These are phyloP conservation scores for Nymphaea colorata DNA, from an alignment of 164 flowering plant genomes.

Conservation along the genomic window DNA sequence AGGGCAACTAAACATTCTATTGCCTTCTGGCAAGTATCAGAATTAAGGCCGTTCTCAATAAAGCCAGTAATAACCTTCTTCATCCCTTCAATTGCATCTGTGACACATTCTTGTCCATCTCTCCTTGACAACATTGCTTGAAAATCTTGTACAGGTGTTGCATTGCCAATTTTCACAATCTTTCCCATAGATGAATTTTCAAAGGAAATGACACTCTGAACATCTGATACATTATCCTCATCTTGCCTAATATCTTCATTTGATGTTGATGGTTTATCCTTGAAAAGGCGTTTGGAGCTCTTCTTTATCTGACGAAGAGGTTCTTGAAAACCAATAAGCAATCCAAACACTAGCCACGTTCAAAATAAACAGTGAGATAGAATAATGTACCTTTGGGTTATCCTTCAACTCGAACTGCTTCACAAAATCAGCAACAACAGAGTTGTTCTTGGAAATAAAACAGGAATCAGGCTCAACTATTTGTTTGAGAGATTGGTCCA, in stretches of 20 bases:
- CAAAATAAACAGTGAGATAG: neutral
- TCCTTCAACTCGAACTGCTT: conserved; percentile 61
- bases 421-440: conserved; percentile 40
- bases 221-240: conserved; percentile 9
- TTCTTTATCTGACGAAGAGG: conserved; percentile 60
- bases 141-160: conserved; percentile 71
- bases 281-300: conserved; percentile 29
- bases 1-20: conserved; percentile 59
- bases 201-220: conserved; percentile 12
- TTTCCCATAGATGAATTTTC: conserved; percentile 18
- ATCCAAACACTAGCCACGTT: neutral
- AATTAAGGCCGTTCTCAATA: conserved; percentile 39
- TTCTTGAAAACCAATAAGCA: neutral
- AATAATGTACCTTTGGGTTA: conserved; percentile 53
- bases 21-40: conserved; percentile 47
- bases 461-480: conserved; percentile 74
- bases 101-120: conserved; percentile 62
- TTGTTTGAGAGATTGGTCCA: conserved; percentile 62
- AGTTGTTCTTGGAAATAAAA: conserved; percentile 39
- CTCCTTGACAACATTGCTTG: conserved; percentile 83
- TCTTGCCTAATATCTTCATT: conserved; percentile 25
- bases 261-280: conserved; percentile 53
- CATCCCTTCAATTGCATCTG: conserved; percentile 62
- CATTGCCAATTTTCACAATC: conserved; percentile 44
- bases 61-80: conserved; percentile 39